These are phyloP conservation scores for Komagataella pseudopastoris DNA, from an alignment of 805 yeast species.

Conservation along the genomic window DNA sequence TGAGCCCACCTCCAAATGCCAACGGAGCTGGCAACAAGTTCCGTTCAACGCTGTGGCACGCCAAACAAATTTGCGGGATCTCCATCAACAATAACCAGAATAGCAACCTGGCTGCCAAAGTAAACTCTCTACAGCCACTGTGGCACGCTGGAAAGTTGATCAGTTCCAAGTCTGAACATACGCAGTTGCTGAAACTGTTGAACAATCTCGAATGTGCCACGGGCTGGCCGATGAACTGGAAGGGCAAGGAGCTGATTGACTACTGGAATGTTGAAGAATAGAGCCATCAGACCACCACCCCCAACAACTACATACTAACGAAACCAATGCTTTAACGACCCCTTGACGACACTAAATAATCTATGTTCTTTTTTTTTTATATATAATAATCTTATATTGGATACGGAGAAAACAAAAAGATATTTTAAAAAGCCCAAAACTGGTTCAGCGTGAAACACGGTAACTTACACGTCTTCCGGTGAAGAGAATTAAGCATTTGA, in stretches of 20 bases:
- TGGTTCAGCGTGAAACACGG: too few relatives aligned
- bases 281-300: background rate
- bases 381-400: background rate
- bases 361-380: background rate
- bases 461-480: too few relatives aligned
- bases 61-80: slow-evolving; percentile 23
- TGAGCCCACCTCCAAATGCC: background rate
- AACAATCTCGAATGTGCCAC: slow-evolving; percentile 10
- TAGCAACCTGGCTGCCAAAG: slow-evolving; percentile 10
- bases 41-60: slow-evolving; percentile 23
- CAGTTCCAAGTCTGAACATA: slow-evolving; percentile 12
- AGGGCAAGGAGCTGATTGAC: slow-evolving; percentile 11
- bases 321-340: background rate
- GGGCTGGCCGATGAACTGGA: slow-evolving; percentile 11
- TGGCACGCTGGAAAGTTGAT: slow-evolving; percentile 14
- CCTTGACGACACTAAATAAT: background rate
- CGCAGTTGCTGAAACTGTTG: slow-evolving; percentile 9
- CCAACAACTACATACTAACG: background rate
- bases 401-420: background rate
- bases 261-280: slow-evolving; percentile 9
- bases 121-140: slow-evolving; percentile 14
- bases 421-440: too few relatives aligned
- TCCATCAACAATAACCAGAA: slow-evolving; percentile 8
- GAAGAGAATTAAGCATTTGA: background rate
- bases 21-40: background rate